A percentile compares a stretch with the other conserved stretches of the same genome.
Conservation (phyloP, 371 early-diverging fungal species). For the Apophysomyces variabilis region DNA sequence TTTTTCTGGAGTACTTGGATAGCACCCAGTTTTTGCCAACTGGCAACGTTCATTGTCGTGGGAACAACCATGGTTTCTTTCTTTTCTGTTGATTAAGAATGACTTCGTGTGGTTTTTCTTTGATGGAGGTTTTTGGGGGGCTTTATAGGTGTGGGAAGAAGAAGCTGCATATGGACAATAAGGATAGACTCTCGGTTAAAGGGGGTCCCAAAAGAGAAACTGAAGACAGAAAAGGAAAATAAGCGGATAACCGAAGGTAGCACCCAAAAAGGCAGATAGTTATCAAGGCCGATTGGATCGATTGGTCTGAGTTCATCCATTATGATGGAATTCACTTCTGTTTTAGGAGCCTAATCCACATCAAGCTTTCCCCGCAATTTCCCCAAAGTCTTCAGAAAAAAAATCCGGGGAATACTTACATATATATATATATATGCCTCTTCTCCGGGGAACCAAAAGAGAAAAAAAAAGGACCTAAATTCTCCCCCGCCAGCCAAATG, state of each 20-base stretch:
- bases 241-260: background rate
- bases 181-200: background rate
- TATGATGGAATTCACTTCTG: background rate
- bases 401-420: slow-evolving; percentile 9
- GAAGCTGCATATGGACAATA: background rate
- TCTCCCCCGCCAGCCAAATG: background rate
- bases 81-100: background rate
- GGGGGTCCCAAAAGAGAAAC: slow-evolving; percentile 3
- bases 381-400: background rate
- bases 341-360: background rate
- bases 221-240: slow-evolving; percentile 8
- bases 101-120: background rate
- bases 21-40: slow-evolving; percentile 55
- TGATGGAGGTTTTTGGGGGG: background rate
- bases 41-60: slow-evolving; percentile 46
- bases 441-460: background rate
- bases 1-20: slow-evolving; percentile 46
- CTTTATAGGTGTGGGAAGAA: slow-evolving; percentile 7
- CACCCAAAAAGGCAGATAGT: slow-evolving; percentile 7
- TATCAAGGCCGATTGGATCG: background rate
- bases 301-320: slow-evolving; percentile 5
- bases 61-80: slow-evolving; percentile 16
- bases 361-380: slow-evolving; percentile 9
- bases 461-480: too few relatives aligned
- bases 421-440: background rate